Evolutionary conservation across 2,329 filamentous ascomycete species (phyloP).

Genomic region (Stagonosporopsis vannaccii): DNA sequence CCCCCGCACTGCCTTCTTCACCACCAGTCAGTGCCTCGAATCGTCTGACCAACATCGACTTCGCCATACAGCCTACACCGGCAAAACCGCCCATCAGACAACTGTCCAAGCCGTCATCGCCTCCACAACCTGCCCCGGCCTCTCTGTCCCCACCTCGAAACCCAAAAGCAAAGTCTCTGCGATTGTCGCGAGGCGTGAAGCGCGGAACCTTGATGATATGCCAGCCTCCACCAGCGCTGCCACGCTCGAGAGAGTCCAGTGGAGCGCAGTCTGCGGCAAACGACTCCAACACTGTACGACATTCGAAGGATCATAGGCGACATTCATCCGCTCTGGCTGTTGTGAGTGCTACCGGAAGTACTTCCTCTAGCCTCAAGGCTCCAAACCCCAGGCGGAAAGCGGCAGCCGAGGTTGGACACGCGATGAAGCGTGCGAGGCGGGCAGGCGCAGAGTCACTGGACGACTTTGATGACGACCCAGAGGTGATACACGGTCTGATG

Average conservation of each 20-base stretch:
- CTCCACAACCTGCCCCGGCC: constrained; percentile 22
- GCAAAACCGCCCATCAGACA: neutral
- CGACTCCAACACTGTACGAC: neutral
- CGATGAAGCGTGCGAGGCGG: constrained; percentile 10
- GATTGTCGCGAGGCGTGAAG: constrained; percentile 48
- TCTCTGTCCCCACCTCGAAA: constrained; percentile 25
- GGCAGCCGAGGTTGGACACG: neutral
- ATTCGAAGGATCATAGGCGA: too few species aligned
- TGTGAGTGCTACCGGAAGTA: neutral
- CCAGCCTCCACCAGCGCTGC: constrained; percentile 45
- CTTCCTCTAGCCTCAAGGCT: neutral
- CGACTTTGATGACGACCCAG: constrained; percentile 34
- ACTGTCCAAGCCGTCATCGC: neutral
- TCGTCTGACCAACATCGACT: constrained; percentile 45
- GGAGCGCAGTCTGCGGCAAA: constrained; percentile 3
- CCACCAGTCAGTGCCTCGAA: constrained; percentile 49
- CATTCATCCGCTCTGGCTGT: neutral
- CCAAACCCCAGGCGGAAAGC: constrained; percentile 18
- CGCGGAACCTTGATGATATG: constrained; percentile 55
- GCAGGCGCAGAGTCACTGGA: constrained; percentile 18
- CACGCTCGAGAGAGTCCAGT: constrained; percentile 9
- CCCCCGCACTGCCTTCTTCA: constrained; percentile 39
- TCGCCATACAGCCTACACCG: constrained; percentile 27
- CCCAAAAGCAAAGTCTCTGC: constrained; percentile 46
- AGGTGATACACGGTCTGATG: constrained; percentile 37